Base-by-base conservation (phyloP, 140 eudicot genomes). In the Bidens hawaiensis region DNA sequence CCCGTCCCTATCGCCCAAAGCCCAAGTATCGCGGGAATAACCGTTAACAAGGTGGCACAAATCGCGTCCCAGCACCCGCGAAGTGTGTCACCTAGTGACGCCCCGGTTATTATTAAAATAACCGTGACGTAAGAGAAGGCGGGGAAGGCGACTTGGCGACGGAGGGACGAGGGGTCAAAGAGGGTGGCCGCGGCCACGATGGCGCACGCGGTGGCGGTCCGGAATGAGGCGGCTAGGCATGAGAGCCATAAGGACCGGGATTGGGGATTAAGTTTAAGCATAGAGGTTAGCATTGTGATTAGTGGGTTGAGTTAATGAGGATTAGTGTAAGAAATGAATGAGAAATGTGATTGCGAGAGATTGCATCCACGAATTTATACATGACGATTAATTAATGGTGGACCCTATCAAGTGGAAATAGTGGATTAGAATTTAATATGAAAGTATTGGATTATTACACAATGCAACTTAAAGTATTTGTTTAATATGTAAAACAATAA, bases 71-170 rank as follows among this genome's bases (percentile, higher is more conserved):
- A 87, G 51, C 89, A 82, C 5, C 96, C 88, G 1, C 86, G 79
- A 0, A 91, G 47, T 0, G 96, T 64, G 83, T 91, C 95, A 14
- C 99, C 99, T 2, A 91, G 51, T 2, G 96, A 80, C 5, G 99
- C 96, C 2, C 87, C 83, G 4, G 96, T 80, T 0, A 87, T 69
- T 13, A 87, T 74, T 4, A 91, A 82, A 4, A 87, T 70, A 3
- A 78, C 95, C 0, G 93, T 82, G 18, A 87, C 95, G 75, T 91
- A 91, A 0, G 99, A 87, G 63, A 84, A 91, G 4, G 96, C 96
- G 0, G 96, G 96, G 19, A 84, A 80, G 18, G 93, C 76, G 4
- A 91, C 67, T 21, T 82, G 81, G 12, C 49, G 55, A 16, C 45
- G 77, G 22, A 91, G 17, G 7, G 64, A 1, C 5, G 61, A 16